Evolutionary conservation across 192 early-diverging fungal genomes (phyloP).

Genomic region (Spizellomyces punctatus): DNA sequence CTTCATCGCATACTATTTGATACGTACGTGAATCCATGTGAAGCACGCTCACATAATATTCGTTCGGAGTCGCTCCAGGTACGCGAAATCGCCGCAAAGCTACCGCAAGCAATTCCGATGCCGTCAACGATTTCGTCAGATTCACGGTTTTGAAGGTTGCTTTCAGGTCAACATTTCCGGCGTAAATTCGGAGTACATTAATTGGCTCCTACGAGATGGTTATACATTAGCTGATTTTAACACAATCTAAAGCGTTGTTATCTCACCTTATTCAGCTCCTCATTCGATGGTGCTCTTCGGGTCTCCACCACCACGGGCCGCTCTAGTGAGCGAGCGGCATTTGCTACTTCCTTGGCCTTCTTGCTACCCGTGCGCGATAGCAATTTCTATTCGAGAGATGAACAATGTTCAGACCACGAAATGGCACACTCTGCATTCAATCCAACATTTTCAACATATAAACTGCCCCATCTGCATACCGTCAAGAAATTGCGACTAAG

Average conservation of each 20-base stretch:
- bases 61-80: constrained; percentile 27
- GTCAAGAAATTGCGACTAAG: constrained; percentile 18
- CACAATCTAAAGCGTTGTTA: neutral
- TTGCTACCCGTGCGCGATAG: constrained; percentile 11
- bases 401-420: neutral
- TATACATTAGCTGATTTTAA: neutral
- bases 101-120: constrained; percentile 34
- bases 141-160: constrained; percentile 54
- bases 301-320: neutral
- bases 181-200: constrained; percentile 52
- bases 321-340: neutral
- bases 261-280: neutral
- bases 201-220: constrained; percentile 37
- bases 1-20: neutral
- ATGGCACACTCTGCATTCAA: neutral
- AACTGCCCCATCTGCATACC: neutral
- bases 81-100: constrained; percentile 47
- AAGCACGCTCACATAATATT: constrained; percentile 48
- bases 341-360: constrained; percentile 10
- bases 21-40: constrained; percentile 52
- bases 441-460: too few relatives aligned
- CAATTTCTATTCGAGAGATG: constrained; percentile 17
- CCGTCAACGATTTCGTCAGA: constrained; percentile 43
- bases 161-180: constrained; percentile 55
- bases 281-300: neutral